These are phyloP conservation scores for Sclerospora graminicola DNA, from an alignment of 352 stramenopile genomes.

Conservation along the genomic window DNA sequence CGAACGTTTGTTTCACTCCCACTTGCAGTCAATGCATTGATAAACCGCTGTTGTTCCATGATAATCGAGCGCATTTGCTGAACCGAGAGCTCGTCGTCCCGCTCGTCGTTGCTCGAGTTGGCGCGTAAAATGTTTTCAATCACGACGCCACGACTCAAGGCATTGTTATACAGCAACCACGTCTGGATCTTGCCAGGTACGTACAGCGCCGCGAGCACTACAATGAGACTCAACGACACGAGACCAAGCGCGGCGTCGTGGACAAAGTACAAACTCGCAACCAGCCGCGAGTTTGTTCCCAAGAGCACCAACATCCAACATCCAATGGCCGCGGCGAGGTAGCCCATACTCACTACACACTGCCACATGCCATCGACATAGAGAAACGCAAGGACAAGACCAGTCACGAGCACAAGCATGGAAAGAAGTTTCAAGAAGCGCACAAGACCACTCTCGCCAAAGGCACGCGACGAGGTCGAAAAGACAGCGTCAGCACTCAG, in stretches of 20 bases:
- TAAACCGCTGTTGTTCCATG: constrained; percentile 68
- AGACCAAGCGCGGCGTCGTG: constrained; percentile 92
- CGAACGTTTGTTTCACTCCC: constrained; percentile 48
- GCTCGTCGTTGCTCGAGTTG: constrained; percentile 57
- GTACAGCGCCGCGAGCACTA: constrained; percentile 85
- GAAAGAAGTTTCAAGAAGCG: constrained; percentile 64
- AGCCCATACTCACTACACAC: constrained; percentile 89
- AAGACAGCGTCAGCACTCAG: constrained; percentile 55
- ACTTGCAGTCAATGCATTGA: constrained; percentile 45
- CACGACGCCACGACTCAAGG: constrained; percentile 91
- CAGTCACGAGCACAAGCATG: constrained; percentile 63
- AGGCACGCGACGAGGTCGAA: constrained; percentile 34
- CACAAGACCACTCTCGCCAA: constrained; percentile 51
- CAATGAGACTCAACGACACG: constrained; percentile 88
- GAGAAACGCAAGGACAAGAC: constrained; percentile 59
- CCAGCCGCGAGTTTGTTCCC: constrained; percentile 82
- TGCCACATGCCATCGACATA: constrained; percentile 82
- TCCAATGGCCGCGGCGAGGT: constrained; percentile 83
- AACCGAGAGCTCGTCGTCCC: constrained; percentile 56
- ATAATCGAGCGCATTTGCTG: constrained; percentile 75
- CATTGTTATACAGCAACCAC: constrained; percentile 97
- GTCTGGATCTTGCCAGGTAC: constrained; percentile 92
- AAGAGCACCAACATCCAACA: constrained; percentile 79
- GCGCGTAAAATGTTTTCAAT: constrained; percentile 93
- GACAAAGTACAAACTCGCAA: constrained; percentile 89